Conservation (phyloP, 805 yeast genomes). For the Yamadazyma philogaea region DNA sequence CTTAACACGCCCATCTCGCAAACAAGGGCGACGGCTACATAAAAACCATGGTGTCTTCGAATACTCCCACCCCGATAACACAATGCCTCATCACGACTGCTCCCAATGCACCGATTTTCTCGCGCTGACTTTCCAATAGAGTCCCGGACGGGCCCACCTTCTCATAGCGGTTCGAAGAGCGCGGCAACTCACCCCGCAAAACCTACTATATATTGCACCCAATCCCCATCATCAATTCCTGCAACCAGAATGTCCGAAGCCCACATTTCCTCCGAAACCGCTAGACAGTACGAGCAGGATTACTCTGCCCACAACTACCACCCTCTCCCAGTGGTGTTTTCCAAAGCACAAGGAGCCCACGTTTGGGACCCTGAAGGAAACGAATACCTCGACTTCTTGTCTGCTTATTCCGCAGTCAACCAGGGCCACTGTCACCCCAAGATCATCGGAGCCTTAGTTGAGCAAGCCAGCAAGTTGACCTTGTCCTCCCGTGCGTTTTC, state of each 20-base stretch:
- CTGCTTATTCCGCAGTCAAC: slow-evolving; percentile 96
- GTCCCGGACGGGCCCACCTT: too few relatives aligned
- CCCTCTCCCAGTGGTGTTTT: slow-evolving; percentile 92
- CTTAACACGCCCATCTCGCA: too few relatives aligned
- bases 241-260: background rate
- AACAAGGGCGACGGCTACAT: too few relatives aligned
- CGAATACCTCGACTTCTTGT: slow-evolving; percentile 85
- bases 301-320: slow-evolving; percentile 97
- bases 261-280: slow-evolving; percentile 56
- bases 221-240: background rate
- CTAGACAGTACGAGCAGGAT: slow-evolving; percentile 65
- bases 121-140: slow-evolving; percentile 8
- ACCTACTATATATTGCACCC: slow-evolving; percentile 1
- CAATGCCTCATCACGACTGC: too few relatives aligned
- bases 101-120: too few relatives aligned
- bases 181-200: slow-evolving; percentile 6
- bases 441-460: slow-evolving; percentile 77
- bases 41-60: too few relatives aligned
- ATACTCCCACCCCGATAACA: too few relatives aligned
- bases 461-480: slow-evolving; percentile 83
- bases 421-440: slow-evolving; percentile 98
- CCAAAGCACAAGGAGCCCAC: slow-evolving; percentile 82
- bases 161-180: too few relatives aligned
- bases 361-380: slow-evolving; percentile 99
- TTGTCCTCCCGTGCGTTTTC: slow-evolving; percentile 91